Percentiles rank a stretch among this genome's conserved stretches.
phyloP scores from a whole-genome alignment of 148 eudicot species.

The Rhododendron kiyosumense region DNA sequence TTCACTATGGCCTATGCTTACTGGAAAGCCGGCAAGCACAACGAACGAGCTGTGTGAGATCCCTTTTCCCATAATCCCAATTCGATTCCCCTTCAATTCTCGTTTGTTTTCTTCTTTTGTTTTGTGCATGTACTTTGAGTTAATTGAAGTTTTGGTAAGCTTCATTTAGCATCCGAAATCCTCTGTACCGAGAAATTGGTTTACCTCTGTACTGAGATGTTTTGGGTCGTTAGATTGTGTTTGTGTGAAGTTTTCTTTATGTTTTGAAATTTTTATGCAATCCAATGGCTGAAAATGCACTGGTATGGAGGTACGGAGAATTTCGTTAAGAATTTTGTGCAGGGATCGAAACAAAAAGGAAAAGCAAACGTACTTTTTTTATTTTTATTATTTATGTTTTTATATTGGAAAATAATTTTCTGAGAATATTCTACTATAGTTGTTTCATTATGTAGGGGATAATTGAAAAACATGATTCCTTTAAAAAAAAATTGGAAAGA shows the following conservation, averaged over 20 bases:
- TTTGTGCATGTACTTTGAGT: not conserved
- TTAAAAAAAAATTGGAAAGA: not conserved
- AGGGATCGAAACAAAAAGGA: not conserved
- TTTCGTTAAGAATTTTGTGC: not conserved
- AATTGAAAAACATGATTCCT: not conserved
- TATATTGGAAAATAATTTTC: not conserved
- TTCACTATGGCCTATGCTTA: slow-evolving; percentile 96
- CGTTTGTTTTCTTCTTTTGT: not conserved
- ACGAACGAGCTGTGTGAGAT: slow-evolving; percentile 80
- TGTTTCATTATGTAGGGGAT: not conserved
- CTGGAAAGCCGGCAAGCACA: slow-evolving; percentile 93
- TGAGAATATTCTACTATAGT: not conserved
- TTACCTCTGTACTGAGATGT: not conserved
- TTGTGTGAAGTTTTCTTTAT: too few species aligned
- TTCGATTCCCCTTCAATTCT: slow-evolving; percentile 1
- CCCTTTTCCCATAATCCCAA: not conserved
- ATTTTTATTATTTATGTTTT: not conserved
- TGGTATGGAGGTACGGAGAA: too few species aligned
- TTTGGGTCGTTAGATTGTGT: not conserved
- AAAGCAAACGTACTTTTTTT: not conserved
- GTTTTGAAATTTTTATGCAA: too few species aligned
- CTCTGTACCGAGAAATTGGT: too few species aligned
- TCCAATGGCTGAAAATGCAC: too few species aligned
- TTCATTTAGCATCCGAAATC: too few species aligned
- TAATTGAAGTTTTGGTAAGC: not conserved